A percentile compares a stretch with the other conserved stretches of the same genome.
phyloP scores from a whole-genome alignment of 495 filamentous ascomycete genomes.

The Clavariopsis aquatica region DNA sequence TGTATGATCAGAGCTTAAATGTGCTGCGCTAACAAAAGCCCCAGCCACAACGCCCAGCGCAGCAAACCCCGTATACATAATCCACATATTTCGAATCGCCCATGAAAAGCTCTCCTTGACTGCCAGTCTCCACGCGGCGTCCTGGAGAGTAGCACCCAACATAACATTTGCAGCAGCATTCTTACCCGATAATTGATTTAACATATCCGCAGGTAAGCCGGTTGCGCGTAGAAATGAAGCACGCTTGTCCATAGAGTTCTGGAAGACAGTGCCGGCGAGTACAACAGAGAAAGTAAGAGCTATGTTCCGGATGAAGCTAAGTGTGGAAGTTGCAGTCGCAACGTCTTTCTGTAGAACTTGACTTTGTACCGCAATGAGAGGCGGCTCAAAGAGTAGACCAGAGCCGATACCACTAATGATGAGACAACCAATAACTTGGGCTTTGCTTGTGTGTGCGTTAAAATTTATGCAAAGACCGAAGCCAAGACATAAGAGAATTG shows the following conservation, averaged over 20 bases:
- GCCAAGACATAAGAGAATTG: conserved; percentile 51
- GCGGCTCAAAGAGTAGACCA: conserved; percentile 43
- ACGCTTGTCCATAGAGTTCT: conserved; percentile 58
- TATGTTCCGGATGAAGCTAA: conserved; percentile 41
- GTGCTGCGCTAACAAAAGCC: conserved; percentile 54
- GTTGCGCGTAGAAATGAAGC: conserved; percentile 47
- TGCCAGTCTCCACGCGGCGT: conserved; percentile 50
- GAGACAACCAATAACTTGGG: conserved; percentile 47
- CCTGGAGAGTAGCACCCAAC: conserved; percentile 48
- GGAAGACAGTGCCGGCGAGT: conserved; percentile 48
- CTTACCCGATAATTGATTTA: conserved; percentile 50
- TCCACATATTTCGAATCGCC: conserved; percentile 65
- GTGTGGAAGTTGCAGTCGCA: conserved; percentile 43
- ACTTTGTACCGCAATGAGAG: conserved; percentile 44
- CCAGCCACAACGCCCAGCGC: conserved; percentile 57
- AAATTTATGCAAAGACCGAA: conserved; percentile 57
- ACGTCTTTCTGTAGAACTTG: conserved; percentile 41
- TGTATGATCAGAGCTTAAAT: conserved; percentile 59
- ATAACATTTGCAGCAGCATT: conserved; percentile 57
- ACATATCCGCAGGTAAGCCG: conserved; percentile 49
- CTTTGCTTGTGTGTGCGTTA: conserved; percentile 45
- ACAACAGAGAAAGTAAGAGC: conserved; percentile 42
- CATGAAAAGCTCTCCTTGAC: conserved; percentile 59
- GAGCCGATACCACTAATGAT: conserved; percentile 42
- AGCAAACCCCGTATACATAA: conserved; percentile 54